Base-by-base conservation (phyloP, 495 filamentous ascomycete genomes). In the Penicillium alfredii region DNA sequence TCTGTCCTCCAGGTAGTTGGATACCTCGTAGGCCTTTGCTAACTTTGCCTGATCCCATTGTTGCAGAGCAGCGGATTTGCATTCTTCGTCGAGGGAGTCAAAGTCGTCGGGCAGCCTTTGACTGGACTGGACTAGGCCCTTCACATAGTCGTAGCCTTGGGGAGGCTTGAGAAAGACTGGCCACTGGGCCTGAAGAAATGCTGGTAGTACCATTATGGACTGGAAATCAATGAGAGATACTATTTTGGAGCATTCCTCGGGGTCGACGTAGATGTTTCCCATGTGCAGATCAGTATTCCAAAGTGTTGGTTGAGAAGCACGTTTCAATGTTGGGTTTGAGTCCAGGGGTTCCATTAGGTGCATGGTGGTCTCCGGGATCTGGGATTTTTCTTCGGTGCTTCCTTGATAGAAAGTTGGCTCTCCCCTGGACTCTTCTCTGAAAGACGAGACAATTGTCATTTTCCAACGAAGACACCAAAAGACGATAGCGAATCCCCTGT, bases 231-330 rank as follows among this genome's bases (percentile, higher is more conserved):
- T 59, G 6, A 61, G 16, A 12, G 49, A 51, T 25, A 48, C 35
- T 33, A 64, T 62, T 33, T 28, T 45, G 19, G 44, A 50, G 12
- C 23, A 30, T 6, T 61, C 45, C 11, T 53, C 31, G 2, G 49
- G 36, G 7, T 37, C 31, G 21, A 60, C 55, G 35, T 45, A 63
- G 11, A 66, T 62, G 30, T 66, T 66, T 26, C 56, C 61, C 52
- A 58, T 57, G 20, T 63, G 46, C 22, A 63, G 51, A 45, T 65
- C 61, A n/a, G 56, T 58, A 30, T 66, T 53, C 53, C 56, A 63
- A 22, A 66, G 32, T n/a, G 49, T 61, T 24, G 54, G 53, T 33
- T 56, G 41, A 26, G 38, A 19, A 20, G 31, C 30, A 30, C 46
- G 20, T 13, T 15, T 19, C 8, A 60, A 36, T 24, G 25, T 12